Evolutionary conservation across 805 yeast genomes (phyloP).

Genomic region (Barnettozyma sp.): DNA sequence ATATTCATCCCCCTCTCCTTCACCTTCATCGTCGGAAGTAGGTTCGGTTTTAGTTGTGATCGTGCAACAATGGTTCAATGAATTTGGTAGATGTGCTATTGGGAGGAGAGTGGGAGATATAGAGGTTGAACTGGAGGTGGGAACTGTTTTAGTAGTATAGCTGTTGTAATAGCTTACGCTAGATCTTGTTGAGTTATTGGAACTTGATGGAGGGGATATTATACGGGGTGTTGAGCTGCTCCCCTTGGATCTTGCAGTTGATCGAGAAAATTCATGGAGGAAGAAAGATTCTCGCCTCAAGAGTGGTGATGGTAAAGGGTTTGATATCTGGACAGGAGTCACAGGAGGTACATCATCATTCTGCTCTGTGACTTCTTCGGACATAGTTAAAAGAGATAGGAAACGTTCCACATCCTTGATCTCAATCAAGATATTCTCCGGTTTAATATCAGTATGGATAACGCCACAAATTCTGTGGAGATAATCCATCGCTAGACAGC

Average conservation of each 20-base stretch:
- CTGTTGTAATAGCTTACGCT: slow-evolving; percentile 17
- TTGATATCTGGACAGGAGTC: slow-evolving; percentile 31
- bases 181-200: slow-evolving; percentile 7
- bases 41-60: no score
- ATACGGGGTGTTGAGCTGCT: background rate
- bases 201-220: slow-evolving; percentile 3
- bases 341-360: background rate
- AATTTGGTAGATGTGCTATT: slow-evolving; percentile 4
- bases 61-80: slow-evolving; percentile 4
- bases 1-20: slow-evolving; percentile 13
- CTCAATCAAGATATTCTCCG: slow-evolving; percentile 58
- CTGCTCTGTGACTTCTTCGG: slow-evolving; percentile 14
- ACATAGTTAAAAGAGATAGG: slow-evolving; percentile 22
- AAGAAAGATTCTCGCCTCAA: slow-evolving; percentile 19
- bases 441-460: slow-evolving; percentile 71
- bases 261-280: slow-evolving; percentile 2
- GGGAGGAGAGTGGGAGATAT: slow-evolving; percentile 12
- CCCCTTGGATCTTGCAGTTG: slow-evolving; percentile 3
- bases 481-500: slow-evolving; percentile 48
- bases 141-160: slow-evolving; percentile 7
- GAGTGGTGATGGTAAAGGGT: slow-evolving; percentile 39
- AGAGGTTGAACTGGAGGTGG: slow-evolving; percentile 6
- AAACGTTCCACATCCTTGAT: slow-evolving; percentile 48
- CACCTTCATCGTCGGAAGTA: slow-evolving; percentile 15
- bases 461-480: slow-evolving; percentile 56